Evolutionary conservation across 352 stramenopile species (phyloP), one percentile per base, ranked within the genome.

Genomic region (Albugo candida): DNA sequence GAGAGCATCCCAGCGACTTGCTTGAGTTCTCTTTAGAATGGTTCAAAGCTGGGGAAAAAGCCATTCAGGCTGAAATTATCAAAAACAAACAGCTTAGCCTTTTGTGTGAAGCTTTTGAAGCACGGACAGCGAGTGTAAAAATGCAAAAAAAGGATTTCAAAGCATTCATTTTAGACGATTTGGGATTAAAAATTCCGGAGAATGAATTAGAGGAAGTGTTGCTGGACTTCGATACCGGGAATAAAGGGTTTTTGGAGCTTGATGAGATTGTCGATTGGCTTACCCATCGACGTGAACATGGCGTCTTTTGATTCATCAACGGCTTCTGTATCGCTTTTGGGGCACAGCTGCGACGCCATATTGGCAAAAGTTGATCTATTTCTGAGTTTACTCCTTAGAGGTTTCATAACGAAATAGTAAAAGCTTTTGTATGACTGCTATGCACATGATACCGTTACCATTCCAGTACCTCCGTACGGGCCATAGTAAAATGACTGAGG

Each of bases 241-340:
- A 67, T 55, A 80, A 66, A 37, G 76, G 76, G n/a, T 86, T 85
- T 45, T 63, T 89, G 27, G 76, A 89, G 56, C 65, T 86, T 48
- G 59, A 63, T 49, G 73, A 89, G 52, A 78, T 88, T 45, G 76
- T 83, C 52, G 73, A 86, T 56, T 86, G 76, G 76, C 84, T 31
- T 31, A 8, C 3, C 24, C 24, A 31, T 31, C 24, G 24, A 31
- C 24, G 3, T 8, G 3, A 31, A 31, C 8, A 10, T 31, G 3
- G 24, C 8, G 24, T 3, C 24, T 31, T 31, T 31, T 31, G 24
- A 31, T 31, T 8, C 24, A 31, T 31, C 24, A 31, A 10, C 3
- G 8, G 3, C 8, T 3, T 31, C 24, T 31, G 3, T 8, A 31
- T 31, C 24, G 3, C 3, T 31, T 31, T 3, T 31, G 24, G 24